phyloP scores from a whole-genome alignment of 768 basidiomycete species.

The Lentinula sp. region DNA sequence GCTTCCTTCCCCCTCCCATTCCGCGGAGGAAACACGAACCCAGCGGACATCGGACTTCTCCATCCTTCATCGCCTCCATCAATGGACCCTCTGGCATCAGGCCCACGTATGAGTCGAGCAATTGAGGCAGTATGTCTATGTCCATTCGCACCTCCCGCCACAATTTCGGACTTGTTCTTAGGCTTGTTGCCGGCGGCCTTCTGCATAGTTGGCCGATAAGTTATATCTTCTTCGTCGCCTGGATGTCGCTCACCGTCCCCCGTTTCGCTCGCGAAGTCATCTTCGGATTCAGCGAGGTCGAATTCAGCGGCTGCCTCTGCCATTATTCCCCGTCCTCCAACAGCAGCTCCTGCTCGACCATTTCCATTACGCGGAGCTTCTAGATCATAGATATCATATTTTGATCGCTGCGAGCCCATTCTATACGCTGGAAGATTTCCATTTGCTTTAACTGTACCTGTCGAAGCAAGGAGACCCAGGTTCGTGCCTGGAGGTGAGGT shows the following conservation, averaged over 20 bases:
- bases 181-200: not conserved
- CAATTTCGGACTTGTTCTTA: not conserved
- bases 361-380: conserved; percentile 40
- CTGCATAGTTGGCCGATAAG: conserved; percentile 1
- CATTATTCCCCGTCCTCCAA: conserved; percentile 20
- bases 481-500: conserved; percentile 39
- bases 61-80: conserved; percentile 1
- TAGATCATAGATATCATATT: conserved; percentile 76
- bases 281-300: conserved; percentile 54
- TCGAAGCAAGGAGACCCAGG: conserved; percentile 6
- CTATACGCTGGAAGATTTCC: conserved; percentile 6
- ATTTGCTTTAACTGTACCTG: not conserved
- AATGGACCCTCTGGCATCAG: not conserved
- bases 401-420: conserved; percentile 33
- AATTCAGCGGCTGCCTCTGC: conserved; percentile 46
- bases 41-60: conserved; percentile 5
- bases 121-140: conserved; percentile 10
- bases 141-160: not conserved
- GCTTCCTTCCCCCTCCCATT: not conserved
- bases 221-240: conserved; percentile 7
- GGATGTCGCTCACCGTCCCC: conserved; percentile 26
- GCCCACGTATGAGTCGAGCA: conserved; percentile 6
- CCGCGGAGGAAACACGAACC: conserved; percentile 2
- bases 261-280: conserved; percentile 70
- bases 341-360: conserved; percentile 19